A percentile compares a stretch with the other conserved stretches of the same genome.
Evolutionary conservation across 2,329 filamentous ascomycete species (phyloP).

Genomic region (Neopestalotiopsis clavispora): DNA sequence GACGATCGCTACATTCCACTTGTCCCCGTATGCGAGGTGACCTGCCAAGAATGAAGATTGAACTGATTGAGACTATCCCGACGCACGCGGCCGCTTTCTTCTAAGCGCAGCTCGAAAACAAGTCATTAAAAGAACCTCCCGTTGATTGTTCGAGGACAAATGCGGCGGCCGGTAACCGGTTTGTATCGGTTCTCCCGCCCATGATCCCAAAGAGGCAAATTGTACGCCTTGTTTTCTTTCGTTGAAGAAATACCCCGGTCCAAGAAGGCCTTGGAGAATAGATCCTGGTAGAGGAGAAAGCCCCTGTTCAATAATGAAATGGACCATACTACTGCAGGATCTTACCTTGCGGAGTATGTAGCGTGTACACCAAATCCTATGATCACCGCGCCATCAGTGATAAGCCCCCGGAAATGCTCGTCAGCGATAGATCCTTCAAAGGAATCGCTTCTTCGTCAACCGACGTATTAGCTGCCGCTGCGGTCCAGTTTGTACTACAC

Average conservation of each 20-base stretch:
- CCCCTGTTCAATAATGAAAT: no score
- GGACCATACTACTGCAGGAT: background rate
- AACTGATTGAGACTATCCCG: background rate
- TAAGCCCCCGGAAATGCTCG: background rate
- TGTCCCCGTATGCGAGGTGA: background rate
- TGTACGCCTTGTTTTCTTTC: background rate
- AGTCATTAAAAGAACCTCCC: background rate
- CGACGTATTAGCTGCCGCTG: background rate
- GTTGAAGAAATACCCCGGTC: background rate
- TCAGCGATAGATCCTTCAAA: background rate
- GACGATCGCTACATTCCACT: background rate
- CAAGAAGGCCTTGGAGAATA: no score
- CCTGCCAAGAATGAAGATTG: background rate
- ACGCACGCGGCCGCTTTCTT: background rate
- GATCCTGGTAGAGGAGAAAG: no score
- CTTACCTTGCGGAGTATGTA: background rate
- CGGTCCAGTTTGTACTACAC: background rate
- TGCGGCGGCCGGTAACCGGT: background rate
- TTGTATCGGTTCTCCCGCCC: background rate
- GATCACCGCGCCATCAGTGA: background rate
- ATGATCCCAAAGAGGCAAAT: background rate
- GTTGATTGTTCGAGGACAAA: background rate
- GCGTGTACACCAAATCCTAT: background rate
- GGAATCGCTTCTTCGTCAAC: background rate
- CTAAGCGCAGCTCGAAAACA: background rate